Conservation (phyloP, 192 early-diverging fungal species). For the Phycomyces nitens region DNA sequence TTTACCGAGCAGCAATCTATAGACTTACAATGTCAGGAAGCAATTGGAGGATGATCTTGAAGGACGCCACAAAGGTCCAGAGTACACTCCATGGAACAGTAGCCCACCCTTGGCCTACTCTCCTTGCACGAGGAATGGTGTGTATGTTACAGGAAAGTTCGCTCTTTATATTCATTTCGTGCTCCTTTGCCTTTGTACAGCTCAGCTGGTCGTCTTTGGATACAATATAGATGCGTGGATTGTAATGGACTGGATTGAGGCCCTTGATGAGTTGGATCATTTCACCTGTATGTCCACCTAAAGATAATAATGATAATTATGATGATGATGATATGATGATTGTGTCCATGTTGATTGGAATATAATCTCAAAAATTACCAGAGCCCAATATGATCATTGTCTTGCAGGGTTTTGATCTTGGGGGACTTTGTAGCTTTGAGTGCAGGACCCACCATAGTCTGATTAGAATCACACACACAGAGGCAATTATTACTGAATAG, state of each 20-base stretch:
- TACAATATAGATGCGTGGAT: conserved; percentile 69
- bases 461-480: background rate
- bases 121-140: conserved; percentile 67
- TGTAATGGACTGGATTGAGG: conserved; percentile 55
- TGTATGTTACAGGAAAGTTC: conserved; percentile 10
- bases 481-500: background rate
- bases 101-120: conserved; percentile 68
- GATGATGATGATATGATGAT: no score
- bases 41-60: conserved; percentile 39
- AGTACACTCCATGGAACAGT: conserved; percentile 48
- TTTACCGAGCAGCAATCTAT: background rate
- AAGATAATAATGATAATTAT: conserved; percentile 24
- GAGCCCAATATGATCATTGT: conserved; percentile 39
- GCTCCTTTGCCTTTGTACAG: conserved; percentile 46
- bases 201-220: conserved; percentile 64
- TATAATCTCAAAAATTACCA: conserved; percentile 11
- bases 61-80: conserved; percentile 42
- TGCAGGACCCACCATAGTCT: background rate
- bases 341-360: no score
- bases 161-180: conserved; percentile 38
- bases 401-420: conserved; percentile 15
- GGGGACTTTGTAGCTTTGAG: background rate
- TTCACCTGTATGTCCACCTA: conserved; percentile 91
- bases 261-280: conserved; percentile 73
- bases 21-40: conserved; percentile 59